These are phyloP conservation scores for Acrocalymma vagum DNA, from an alignment of 2,329 filamentous ascomycete genomes.

Conservation along the genomic window DNA sequence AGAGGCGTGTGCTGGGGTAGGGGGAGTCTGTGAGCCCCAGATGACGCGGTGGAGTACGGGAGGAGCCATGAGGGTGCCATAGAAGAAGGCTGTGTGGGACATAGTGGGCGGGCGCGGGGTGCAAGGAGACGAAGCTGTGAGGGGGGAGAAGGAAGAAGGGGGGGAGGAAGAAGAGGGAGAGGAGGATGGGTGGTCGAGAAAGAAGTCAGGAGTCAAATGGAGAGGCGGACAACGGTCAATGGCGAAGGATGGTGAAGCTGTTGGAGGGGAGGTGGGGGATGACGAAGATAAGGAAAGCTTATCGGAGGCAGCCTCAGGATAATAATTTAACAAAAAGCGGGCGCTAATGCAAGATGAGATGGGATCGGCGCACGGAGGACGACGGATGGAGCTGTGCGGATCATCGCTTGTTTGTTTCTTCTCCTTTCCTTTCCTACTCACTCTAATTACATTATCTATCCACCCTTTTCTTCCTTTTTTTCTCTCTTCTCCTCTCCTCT, in stretches of 20 bases:
- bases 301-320: conserved; percentile 15
- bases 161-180: not conserved
- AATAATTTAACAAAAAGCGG: no score
- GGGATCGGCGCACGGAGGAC: conserved; percentile 6
- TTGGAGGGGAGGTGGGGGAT: not conserved
- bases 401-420: no score
- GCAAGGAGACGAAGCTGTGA: not conserved
- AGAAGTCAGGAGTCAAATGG: conserved; percentile 15
- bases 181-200: conserved; percentile 16
- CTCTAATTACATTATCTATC: no score
- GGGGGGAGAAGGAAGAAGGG: not conserved
- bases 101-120: conserved; percentile 20
- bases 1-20: conserved; percentile 56
- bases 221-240: conserved; percentile 19
- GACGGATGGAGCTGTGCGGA: no score
- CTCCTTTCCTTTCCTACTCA: conserved; percentile 8
- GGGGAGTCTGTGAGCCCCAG: conserved; percentile 66
- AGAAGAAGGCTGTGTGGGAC: conserved; percentile 69
- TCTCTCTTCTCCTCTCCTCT: not conserved
- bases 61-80: conserved; percentile 81
- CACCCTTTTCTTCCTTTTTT: not conserved
- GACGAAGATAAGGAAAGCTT: conserved; percentile 25
- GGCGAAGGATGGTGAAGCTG: no score
- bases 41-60: conserved; percentile 87
- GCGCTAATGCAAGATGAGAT: conserved; percentile 31